A percentile compares a stretch with the other conserved stretches of the same genome.
Conservation (phyloP, 2,329 filamentous ascomycete species). For the Cyphellophora europaea region DNA sequence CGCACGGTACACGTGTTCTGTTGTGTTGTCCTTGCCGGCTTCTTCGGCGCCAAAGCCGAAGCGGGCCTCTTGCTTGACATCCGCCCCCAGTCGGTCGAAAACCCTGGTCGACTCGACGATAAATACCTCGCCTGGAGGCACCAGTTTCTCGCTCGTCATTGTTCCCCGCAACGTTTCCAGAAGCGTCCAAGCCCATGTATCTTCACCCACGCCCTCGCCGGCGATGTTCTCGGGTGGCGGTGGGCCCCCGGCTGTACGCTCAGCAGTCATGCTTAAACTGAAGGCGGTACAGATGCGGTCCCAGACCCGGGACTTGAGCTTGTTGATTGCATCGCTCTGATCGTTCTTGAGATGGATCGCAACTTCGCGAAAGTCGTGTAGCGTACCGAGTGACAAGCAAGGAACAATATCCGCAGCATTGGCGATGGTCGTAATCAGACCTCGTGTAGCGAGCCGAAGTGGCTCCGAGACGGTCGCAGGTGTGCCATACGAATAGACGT, state of each 20-base stretch:
- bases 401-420: constrained; percentile 68
- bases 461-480: constrained; percentile 63
- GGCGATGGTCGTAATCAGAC: constrained; percentile 64
- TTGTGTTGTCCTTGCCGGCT: constrained; percentile 26
- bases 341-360: constrained; percentile 66
- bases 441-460: constrained; percentile 60
- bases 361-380: constrained; percentile 66
- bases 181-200: constrained; percentile 59
- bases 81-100: constrained; percentile 51
- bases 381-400: constrained; percentile 60
- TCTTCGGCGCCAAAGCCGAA: constrained; percentile 31
- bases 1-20: constrained; percentile 20
- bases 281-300: constrained; percentile 50
- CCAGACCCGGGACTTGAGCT: constrained; percentile 60
- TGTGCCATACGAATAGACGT: constrained; percentile 71
- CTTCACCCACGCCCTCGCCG: constrained; percentile 47
- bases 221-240: constrained; percentile 34
- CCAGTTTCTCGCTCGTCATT: constrained; percentile 60
- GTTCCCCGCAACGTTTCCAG: constrained; percentile 56
- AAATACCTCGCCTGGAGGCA: constrained; percentile 71
- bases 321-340: constrained; percentile 55
- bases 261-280: constrained; percentile 10
- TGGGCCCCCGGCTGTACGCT: constrained; percentile 22
- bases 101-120: constrained; percentile 60
- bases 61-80: constrained; percentile 24